A percentile compares a stretch with the other conserved stretches of the same genome.
Conservation (phyloP, 192 early-diverging fungal genomes). For the Linnemannia zychae region DNA sequence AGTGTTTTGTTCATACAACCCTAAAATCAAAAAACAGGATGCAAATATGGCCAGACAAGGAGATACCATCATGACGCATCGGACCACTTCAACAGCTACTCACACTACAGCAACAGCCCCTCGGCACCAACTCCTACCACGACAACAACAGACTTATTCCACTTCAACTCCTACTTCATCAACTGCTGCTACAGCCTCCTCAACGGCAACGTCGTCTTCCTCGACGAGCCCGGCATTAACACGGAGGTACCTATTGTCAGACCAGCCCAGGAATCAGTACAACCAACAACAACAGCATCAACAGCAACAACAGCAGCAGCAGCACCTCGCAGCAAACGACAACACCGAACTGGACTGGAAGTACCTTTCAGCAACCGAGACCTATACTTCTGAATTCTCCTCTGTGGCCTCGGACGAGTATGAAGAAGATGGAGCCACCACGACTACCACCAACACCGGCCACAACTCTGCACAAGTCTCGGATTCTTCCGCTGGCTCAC, state of each 20-base stretch:
- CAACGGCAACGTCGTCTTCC: neutral
- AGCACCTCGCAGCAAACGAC: slow-evolving; percentile 2
- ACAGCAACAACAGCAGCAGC: neutral
- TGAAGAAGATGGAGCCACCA: slow-evolving; percentile 9
- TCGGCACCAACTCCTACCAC: neutral
- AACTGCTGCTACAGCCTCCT: neutral
- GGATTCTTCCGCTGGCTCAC: neutral
- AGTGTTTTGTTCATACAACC: slow-evolving; percentile 9
- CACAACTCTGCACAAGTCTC: neutral
- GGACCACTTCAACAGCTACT: neutral
- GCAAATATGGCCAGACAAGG: slow-evolving; percentile 7
- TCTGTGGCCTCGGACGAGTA: slow-evolving; percentile 15
- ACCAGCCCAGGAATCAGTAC: too few species aligned
- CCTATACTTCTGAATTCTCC: slow-evolving; percentile 31
- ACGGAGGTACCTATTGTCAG: too few species aligned
- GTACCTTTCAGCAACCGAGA: slow-evolving; percentile 38
- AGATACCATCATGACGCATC: neutral
- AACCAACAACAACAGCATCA: neutral
- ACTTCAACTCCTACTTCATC: neutral
- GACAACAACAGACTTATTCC: neutral
- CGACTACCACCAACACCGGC: slow-evolving; percentile 2
- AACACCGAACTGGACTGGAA: slow-evolving; percentile 46
- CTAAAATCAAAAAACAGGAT: neutral
- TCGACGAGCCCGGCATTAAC: neutral
- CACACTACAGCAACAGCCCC: neutral